These are phyloP conservation scores for Obba rivulosa DNA, from an alignment of 768 basidiomycete species.

Conservation along the genomic window DNA sequence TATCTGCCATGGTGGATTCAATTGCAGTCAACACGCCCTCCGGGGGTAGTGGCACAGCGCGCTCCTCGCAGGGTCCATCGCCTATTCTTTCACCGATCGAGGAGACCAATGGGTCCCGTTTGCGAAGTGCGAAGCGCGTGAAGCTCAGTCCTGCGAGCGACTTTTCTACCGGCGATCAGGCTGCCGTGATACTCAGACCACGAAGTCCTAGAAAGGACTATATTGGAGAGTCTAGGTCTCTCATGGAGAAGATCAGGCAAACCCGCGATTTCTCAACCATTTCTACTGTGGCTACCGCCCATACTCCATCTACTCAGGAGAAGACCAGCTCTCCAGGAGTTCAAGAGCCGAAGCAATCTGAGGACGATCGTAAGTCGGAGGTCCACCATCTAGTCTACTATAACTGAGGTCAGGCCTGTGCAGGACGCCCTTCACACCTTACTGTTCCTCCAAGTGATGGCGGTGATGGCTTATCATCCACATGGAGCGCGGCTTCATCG, in stretches of 20 bases:
- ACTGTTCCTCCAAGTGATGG: conserved; percentile 5
- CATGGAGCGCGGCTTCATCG: conserved; percentile 18
- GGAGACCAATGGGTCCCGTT: conserved; percentile 40
- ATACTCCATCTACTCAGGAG: conserved; percentile 19
- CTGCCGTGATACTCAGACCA: conserved; percentile 43
- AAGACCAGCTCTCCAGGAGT: neutral
- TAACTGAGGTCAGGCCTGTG: neutral
- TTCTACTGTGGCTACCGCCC: conserved; percentile 50
- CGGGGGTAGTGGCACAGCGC: conserved; percentile 39
- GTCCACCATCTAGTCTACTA: neutral
- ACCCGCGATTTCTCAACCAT: conserved; percentile 76
- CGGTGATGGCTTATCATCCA: conserved; percentile 12
- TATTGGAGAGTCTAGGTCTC: conserved; percentile 67
- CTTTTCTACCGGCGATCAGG: conserved; percentile 41
- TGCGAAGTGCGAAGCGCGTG: conserved; percentile 76
- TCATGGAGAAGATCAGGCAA: conserved; percentile 78
- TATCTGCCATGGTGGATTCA: conserved; percentile 90
- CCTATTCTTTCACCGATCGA: conserved; percentile 28
- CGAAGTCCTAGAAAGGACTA: conserved; percentile 58
- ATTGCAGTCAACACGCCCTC: conserved; percentile 81
- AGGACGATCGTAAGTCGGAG: neutral
- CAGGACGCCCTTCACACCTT: conserved; percentile 9
- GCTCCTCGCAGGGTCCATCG: conserved; percentile 36
- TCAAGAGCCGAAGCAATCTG: neutral
- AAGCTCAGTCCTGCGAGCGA: conserved; percentile 69